Evolutionary conservation across 768 basidiomycete genomes (phyloP), one percentile per base, ranked within the genome.

Genomic region (Boletales sp.): DNA sequence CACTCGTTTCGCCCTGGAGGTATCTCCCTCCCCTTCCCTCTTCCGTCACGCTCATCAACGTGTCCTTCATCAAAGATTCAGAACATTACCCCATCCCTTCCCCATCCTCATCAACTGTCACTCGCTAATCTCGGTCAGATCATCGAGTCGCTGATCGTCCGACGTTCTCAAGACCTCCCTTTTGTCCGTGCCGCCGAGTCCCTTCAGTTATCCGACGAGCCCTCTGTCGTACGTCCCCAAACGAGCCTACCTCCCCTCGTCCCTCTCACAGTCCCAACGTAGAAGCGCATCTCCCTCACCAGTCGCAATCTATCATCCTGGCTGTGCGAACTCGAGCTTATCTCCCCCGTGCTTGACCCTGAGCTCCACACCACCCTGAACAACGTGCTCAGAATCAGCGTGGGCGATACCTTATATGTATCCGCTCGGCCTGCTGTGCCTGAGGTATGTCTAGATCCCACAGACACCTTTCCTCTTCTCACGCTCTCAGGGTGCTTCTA

Each of bases 1-100:
- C 70, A 85, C 85, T 47, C 81, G 94, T 48, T 94, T 92, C 70
- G 81, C 80, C 48, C 77, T 94, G 56, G 84, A 94, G 84, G 94
- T 94, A 61, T 70, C 21, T 51, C 44, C 45, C 35, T 48, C 44
- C 39, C 45, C 25, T 3, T 36, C 36, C 43, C 44, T 57, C 25
- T 28, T 28, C 25, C 25, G 25, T 28, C 25, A 28, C 25, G 3
- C 25, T 28, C 25, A 28, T 58, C 40, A 57, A 47, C 46, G 41
- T 37, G 44, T 54, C 50, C 19, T 14, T 46, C 25, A 28, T 48
- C 43, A 53, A 42, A 74, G 74, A 67, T 75, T 11, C 44, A 64
- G 32, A 61, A 73, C 15, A 44, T 74, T 50, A 62, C 68, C 15
- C 51, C 64, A 28, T 50, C 54, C 12, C 61, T 75, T 49, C 65